These are phyloP conservation scores for Backusella tarrabulga DNA, from an alignment of 192 early-diverging fungal species.

Conservation along the genomic window DNA sequence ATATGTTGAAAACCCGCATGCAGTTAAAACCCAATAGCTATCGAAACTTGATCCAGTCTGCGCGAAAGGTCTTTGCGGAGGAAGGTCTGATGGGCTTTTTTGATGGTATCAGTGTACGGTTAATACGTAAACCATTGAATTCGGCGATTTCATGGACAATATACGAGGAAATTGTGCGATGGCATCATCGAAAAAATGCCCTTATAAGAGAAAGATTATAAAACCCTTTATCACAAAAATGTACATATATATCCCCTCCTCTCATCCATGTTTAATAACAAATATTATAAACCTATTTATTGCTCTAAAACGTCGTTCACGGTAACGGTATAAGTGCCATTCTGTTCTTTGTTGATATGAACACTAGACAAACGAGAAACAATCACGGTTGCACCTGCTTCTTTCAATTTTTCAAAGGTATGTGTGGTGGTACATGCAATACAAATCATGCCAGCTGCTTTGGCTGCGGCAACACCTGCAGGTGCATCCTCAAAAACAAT, in stretches of 20 bases:
- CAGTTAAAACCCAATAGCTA: constrained; percentile 81
- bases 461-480: constrained; percentile 43
- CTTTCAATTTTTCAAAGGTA: constrained; percentile 36
- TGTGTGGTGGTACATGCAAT: constrained; percentile 45
- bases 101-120: constrained; percentile 77
- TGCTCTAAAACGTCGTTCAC: constrained; percentile 11
- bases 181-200: constrained; percentile 17
- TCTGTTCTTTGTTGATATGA: constrained; percentile 26
- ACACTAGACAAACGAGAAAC: constrained; percentile 41
- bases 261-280: not conserved
- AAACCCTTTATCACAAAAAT: not conserved
- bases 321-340: constrained; percentile 38
- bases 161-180: constrained; percentile 76
- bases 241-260: not conserved
- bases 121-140: constrained; percentile 80
- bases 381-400: constrained; percentile 42
- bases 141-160: constrained; percentile 90
- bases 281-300: not conserved
- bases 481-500: constrained; percentile 57
- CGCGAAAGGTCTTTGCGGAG: constrained; percentile 52
- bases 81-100: constrained; percentile 81
- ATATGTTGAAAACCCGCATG: constrained; percentile 90
- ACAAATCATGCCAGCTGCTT: constrained; percentile 36
- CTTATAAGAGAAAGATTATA: not conserved
- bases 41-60: constrained; percentile 44